These are phyloP conservation scores for Didymella pinodella DNA, from an alignment of 2,329 filamentous ascomycete species.

Conservation along the genomic window DNA sequence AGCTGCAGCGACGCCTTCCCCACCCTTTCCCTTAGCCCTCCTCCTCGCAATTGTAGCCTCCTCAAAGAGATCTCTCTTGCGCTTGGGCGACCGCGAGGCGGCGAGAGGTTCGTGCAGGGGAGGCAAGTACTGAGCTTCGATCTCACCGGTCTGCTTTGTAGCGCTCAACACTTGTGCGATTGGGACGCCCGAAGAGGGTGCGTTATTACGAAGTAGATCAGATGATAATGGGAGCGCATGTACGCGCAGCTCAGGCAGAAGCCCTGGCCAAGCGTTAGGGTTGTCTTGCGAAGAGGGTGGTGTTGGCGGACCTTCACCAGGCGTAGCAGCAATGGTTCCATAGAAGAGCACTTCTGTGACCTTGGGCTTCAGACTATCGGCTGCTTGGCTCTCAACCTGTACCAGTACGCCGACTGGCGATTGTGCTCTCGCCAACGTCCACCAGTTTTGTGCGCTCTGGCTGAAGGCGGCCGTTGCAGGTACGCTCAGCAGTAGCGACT, in stretches of 20 bases:
- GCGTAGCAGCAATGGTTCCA: conserved; percentile 42
- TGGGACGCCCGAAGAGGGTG: conserved; percentile 14
- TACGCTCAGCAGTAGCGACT: conserved; percentile 44
- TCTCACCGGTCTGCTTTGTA: conserved; percentile 2
- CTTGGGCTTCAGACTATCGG: conserved; percentile 18
- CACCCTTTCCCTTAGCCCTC: conserved; percentile 54
- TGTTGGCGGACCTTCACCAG: conserved; percentile 36
- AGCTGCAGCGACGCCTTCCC: conserved; percentile 54
- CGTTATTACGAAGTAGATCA: conserved; percentile 42
- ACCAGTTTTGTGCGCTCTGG: conserved; percentile 43
- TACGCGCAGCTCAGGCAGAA: conserved; percentile 40
- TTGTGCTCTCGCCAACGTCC: conserved; percentile 47
- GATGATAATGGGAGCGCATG: conserved; percentile 57
- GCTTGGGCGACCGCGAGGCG: conserved; percentile 48
- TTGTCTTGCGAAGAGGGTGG: conserved; percentile 40
- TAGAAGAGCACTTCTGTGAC: conserved; percentile 59
- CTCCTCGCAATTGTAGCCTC: conserved; percentile 55
- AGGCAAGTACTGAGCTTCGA: conserved; percentile 47
- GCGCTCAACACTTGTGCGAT: conserved; percentile 17
- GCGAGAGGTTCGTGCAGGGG: conserved; percentile 32
- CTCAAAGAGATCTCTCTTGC: conserved; percentile 58
- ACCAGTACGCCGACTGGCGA: conserved; percentile 53
- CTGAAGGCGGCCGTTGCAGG: conserved; percentile 4
- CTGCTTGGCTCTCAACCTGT: conserved; percentile 31
- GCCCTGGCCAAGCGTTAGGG: conserved; percentile 11